Evolutionary conservation across 108 stramenopile genomes (phyloP).

Genomic region (Skeletonema marinoi): DNA sequence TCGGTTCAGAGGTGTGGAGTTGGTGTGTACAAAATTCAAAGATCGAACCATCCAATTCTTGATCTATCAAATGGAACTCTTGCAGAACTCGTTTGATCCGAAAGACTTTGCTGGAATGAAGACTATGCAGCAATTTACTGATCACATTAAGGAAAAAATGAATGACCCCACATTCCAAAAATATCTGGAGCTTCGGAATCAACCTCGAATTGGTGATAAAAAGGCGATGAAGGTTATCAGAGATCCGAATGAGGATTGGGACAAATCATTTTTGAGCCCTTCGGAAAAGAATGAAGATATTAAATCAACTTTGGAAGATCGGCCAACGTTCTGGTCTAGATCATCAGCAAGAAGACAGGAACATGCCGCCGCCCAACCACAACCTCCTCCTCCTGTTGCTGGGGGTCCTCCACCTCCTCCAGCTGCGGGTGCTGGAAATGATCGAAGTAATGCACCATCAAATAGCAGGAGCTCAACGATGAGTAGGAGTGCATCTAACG

Average conservation of each 20-base stretch:
- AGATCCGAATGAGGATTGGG: slow-evolving; percentile 27
- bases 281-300: slow-evolving; percentile 4
- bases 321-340: neutral
- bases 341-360: neutral
- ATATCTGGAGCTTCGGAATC: slow-evolving; percentile 30
- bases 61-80: slow-evolving; percentile 32
- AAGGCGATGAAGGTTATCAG: slow-evolving; percentile 43
- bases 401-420: too few relatives aligned
- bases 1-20: slow-evolving; percentile 21
- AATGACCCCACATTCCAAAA: slow-evolving; percentile 41
- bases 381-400: neutral
- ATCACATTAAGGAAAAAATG: slow-evolving; percentile 39
- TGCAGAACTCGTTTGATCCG: slow-evolving; percentile 32
- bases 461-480: neutral
- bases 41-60: slow-evolving; percentile 24
- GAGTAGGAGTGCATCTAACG: neutral
- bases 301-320: neutral
- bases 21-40: slow-evolving; percentile 25
- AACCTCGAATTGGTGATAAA: slow-evolving; percentile 25
- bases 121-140: slow-evolving; percentile 37
- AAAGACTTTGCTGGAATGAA: slow-evolving; percentile 5
- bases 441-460: neutral
- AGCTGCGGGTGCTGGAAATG: neutral
- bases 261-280: slow-evolving; percentile 29
- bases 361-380: neutral